These are phyloP conservation scores for Plasmodium blacklocki DNA, from an alignment of 169 alveolate genomes.

Conservation along the genomic window DNA sequence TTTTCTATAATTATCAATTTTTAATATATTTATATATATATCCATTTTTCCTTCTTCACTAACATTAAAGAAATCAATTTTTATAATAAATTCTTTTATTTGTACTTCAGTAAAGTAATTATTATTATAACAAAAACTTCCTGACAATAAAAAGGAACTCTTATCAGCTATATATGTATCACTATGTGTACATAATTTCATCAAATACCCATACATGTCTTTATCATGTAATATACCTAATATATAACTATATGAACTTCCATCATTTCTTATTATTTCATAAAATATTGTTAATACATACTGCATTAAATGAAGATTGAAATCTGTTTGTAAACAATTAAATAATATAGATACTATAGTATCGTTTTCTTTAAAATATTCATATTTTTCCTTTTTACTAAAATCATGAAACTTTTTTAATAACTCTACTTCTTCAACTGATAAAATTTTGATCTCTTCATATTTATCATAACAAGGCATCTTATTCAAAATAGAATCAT, in stretches of 20 bases:
- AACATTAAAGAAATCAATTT: slow-evolving; percentile 75
- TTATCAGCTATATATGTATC: slow-evolving; percentile 76
- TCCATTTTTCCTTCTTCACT: slow-evolving; percentile 78
- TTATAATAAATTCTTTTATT: slow-evolving; percentile 75
- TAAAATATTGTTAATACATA: slow-evolving; percentile 75
- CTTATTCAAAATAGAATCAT: slow-evolving; percentile 75
- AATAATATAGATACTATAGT: slow-evolving; percentile 50
- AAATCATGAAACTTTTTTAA: slow-evolving; percentile 77
- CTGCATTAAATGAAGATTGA: slow-evolving; percentile 72
- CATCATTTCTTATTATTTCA: slow-evolving; percentile 77
- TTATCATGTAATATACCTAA: slow-evolving; percentile 50
- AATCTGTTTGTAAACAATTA: slow-evolving; percentile 71
- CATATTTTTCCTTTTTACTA: slow-evolving; percentile 70
- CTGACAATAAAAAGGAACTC: slow-evolving; percentile 70
- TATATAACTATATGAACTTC: slow-evolving; percentile 76
- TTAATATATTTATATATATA: slow-evolving; percentile 70
- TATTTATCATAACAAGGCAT: slow-evolving; percentile 78
- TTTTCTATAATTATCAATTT: slow-evolving; percentile 75
- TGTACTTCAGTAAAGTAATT: slow-evolving; percentile 70
- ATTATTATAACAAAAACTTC: slow-evolving; percentile 74
- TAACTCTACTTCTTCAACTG: slow-evolving; percentile 72
- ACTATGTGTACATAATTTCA: slow-evolving; percentile 74
- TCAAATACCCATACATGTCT: slow-evolving; percentile 38
- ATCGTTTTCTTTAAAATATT: slow-evolving; percentile 63
- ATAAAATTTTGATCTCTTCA: slow-evolving; percentile 71